These are phyloP conservation scores for Phalaenopsis hybrid DNA, from an alignment of 116 monocot species.

Conservation along the genomic window DNA sequence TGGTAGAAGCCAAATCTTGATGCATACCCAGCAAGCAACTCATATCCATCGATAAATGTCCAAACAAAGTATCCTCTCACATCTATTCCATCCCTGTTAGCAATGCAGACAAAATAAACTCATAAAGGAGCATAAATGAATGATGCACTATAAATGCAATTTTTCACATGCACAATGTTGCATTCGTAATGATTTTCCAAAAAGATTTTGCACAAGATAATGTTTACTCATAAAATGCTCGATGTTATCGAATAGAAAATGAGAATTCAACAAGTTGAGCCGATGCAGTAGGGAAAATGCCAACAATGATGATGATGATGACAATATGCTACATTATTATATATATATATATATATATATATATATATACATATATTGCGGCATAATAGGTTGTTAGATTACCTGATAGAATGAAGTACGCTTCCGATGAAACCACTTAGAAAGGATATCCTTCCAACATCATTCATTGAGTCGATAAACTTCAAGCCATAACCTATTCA, in stretches of 20 bases:
- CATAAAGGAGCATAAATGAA: not conserved
- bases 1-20: slow-evolving; percentile 25
- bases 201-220: not conserved
- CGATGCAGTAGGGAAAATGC: not conserved
- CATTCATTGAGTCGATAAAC: not conserved
- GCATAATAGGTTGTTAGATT: too few species aligned
- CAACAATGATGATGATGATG: not conserved
- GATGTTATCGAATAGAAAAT: not conserved
- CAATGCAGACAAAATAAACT: not conserved
- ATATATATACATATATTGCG: too few species aligned
- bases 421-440: slow-evolving; percentile 5
- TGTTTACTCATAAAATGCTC: not conserved
- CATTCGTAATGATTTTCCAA: not conserved
- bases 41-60: slow-evolving; percentile 49
- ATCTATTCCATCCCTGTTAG: slow-evolving; percentile 36
- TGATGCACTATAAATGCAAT: not conserved
- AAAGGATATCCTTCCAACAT: not conserved
- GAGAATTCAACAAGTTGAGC: not conserved
- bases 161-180: not conserved
- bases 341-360: too few species aligned
- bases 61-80: slow-evolving; percentile 38
- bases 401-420: not conserved
- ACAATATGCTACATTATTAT: not conserved
- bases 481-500: not conserved
- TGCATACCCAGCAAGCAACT: slow-evolving; percentile 24